Base-by-base conservation (phyloP, 345 rosid genomes). In the Populus euphratica region DNA sequence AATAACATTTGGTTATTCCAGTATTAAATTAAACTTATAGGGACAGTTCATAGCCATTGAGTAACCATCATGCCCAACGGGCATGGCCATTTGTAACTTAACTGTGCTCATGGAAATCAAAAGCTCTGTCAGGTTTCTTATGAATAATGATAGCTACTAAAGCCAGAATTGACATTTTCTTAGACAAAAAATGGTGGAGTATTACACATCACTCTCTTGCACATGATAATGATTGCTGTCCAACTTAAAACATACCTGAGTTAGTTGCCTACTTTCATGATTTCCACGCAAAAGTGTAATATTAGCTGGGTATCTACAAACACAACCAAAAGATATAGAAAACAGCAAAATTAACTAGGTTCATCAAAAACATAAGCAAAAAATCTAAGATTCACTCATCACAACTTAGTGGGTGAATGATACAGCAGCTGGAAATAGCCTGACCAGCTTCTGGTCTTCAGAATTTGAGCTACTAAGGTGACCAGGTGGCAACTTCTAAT, bases 231-330 rank as follows among this genome's bases (percentile, higher is more conserved):
- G 14, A 36, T 17, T 16, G 67, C 54, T 36, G 27, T 52, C 35
- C 56, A 64, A 72, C 43, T 76, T 68, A 78, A 65, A 69, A 59
- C 81, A 79, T 77, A 96, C 99, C 98, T 96, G 99, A 78, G 99
- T 96, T 79, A 96, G 92, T 83, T 96, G 99, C 82, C 99, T 90
- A 86, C 99, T 96, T 84, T 96, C 98, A 82, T 94, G 98, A 85
- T 96, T 96, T 65, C 99, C 99, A 50, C 99, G 99, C 88, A 96
- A 80, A 80, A 96, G 98, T 75, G 99, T 96, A 76, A 96, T 96
- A 78, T 92, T 86, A 71, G 99, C 98, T 56, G 99, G 99, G 82
- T 94, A 88, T 89, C 97, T 96, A 82, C 75, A 84, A 80, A 75
- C 33, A 71, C 3, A 54, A 67, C 50, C 38, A 12, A 16, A 16